phyloP scores from a whole-genome alignment of 2,329 filamentous ascomycete genomes.

The Byssoonygena ceratinophila region DNA sequence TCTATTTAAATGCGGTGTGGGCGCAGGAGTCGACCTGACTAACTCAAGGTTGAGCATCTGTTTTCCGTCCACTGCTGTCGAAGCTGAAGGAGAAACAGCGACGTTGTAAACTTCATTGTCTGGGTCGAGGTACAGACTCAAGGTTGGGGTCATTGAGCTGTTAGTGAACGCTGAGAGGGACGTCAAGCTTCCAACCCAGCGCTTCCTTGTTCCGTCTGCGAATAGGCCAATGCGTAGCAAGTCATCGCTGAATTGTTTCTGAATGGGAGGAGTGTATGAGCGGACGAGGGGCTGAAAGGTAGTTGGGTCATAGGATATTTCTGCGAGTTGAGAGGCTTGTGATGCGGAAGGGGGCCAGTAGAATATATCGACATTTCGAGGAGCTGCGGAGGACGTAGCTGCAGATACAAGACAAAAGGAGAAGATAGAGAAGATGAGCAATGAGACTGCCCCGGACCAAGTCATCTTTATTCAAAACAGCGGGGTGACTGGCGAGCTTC shows the following conservation, averaged over 20 bases:
- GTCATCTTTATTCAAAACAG: background rate
- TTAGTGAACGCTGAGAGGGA: constrained; percentile 27
- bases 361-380: constrained; percentile 27
- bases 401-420: constrained; percentile 18
- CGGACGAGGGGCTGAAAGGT: constrained; percentile 29
- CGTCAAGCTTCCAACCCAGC: constrained; percentile 35
- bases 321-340: constrained; percentile 31
- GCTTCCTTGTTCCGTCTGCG: constrained; percentile 28
- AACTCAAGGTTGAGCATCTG: constrained; percentile 26
- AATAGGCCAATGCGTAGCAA: constrained; percentile 46
- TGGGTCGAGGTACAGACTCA: constrained; percentile 33
- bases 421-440: constrained; percentile 10
- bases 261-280: constrained; percentile 33
- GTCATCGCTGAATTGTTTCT: constrained; percentile 26
- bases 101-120: constrained; percentile 32
- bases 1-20: constrained; percentile 32
- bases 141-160: constrained; percentile 15
- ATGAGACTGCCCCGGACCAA: background rate
- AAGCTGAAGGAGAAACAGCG: constrained; percentile 24
- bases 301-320: constrained; percentile 33
- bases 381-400: constrained; percentile 16
- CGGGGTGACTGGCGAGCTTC: background rate
- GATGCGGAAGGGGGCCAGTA: constrained; percentile 29
- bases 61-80: background rate
- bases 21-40: constrained; percentile 25